phyloP scores from a whole-genome alignment of 345 rosid species.

The Gynandropsis gynandra region DNA sequence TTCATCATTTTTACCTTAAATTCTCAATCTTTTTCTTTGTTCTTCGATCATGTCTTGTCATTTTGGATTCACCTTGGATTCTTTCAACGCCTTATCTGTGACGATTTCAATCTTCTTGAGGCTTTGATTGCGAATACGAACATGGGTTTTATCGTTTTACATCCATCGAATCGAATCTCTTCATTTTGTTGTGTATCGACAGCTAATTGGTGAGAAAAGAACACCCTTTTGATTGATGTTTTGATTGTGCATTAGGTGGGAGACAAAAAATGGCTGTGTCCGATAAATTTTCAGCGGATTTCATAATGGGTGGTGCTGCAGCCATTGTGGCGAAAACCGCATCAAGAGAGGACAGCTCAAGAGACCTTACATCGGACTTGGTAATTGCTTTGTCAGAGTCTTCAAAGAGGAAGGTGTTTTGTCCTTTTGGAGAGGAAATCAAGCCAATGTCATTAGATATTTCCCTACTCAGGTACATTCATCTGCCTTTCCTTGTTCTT shows the following conservation, averaged over 20 bases:
- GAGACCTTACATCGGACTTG: conserved; percentile 53
- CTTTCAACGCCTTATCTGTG: background rate
- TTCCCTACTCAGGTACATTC: conserved; percentile 77
- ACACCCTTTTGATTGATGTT: background rate
- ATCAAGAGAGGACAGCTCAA: conserved; percentile 61
- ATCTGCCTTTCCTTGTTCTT: background rate
- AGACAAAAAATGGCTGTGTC: conserved; percentile 29
- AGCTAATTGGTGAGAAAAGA: background rate
- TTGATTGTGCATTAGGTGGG: conserved; percentile 15
- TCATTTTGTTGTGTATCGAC: background rate
- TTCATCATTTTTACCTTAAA: too few species aligned
- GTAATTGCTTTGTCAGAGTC: conserved; percentile 67
- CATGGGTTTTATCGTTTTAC: too few species aligned
- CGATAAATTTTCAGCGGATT: conserved; percentile 67
- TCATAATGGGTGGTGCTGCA: conserved; percentile 72
- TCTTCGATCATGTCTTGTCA: too few species aligned
- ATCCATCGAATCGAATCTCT: too few species aligned
- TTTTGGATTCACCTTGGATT: too few species aligned
- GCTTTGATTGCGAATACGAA: background rate
- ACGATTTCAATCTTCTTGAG: background rate
- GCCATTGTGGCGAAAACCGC: conserved; percentile 70
- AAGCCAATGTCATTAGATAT: conserved; percentile 83
- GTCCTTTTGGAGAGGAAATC: conserved; percentile 95
- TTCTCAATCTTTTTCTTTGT: too few species aligned
- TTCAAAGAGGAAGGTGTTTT: conserved; percentile 70